phyloP scores from a whole-genome alignment of 2,329 filamentous ascomycete genomes.

The Colletotrichum navitas region DNA sequence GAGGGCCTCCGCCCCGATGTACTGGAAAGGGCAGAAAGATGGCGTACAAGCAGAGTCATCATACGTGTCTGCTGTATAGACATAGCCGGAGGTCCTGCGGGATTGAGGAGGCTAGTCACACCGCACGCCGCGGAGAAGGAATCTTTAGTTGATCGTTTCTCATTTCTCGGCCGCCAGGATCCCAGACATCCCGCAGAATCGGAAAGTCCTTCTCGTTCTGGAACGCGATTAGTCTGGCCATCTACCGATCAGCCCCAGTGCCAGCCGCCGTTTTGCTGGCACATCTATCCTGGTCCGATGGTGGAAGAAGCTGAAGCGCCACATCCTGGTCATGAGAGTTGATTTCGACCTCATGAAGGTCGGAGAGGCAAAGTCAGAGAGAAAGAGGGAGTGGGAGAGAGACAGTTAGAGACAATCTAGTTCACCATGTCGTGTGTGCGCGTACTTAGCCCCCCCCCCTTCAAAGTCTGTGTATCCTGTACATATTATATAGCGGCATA shows the following conservation, averaged over 20 bases:
- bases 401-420: background rate
- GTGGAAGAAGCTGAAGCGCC: slow-evolving; percentile 1
- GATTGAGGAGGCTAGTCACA: background rate
- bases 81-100: background rate
- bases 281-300: background rate
- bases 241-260: slow-evolving; percentile 27
- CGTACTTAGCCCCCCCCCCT: background rate
- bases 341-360: background rate
- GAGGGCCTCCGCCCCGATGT: slow-evolving; percentile 10
- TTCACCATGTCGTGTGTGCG: background rate
- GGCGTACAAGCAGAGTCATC: background rate
- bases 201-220: slow-evolving; percentile 4
- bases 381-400: background rate
- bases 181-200: slow-evolving; percentile 15
- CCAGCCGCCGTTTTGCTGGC: slow-evolving; percentile 3
- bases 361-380: background rate
- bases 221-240: slow-evolving; percentile 10
- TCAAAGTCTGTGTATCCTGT: background rate
- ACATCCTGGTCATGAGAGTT: background rate
- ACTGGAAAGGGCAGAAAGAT: slow-evolving; percentile 3
- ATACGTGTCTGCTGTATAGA: background rate
- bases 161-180: slow-evolving; percentile 15
- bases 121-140: slow-evolving; percentile 31
- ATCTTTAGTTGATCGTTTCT: background rate
- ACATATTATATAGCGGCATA: slow-evolving; percentile 1